Evolutionary conservation across 805 yeast genomes (phyloP).

Genomic region (Ogataea chonburiensis): DNA sequence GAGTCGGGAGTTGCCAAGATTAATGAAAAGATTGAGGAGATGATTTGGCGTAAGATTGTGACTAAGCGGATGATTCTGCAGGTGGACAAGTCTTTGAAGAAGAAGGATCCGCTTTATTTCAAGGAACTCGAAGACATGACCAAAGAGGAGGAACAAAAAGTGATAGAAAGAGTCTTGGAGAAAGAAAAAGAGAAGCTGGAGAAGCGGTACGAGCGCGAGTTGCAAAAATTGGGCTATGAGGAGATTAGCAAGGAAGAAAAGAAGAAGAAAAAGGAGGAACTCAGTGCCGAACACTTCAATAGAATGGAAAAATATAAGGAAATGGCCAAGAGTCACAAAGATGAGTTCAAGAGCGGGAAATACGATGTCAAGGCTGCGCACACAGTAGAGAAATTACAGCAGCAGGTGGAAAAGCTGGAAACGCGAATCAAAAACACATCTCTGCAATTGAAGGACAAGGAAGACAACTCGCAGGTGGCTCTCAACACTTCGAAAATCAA

Average conservation of each 20-base stretch:
- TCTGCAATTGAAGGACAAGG: slow-evolving; percentile 83
- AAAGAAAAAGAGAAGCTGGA: slow-evolving; percentile 63
- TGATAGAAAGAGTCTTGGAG: slow-evolving; percentile 59
- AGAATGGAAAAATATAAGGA: slow-evolving; percentile 57
- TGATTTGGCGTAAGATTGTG: slow-evolving; percentile 81
- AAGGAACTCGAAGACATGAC: slow-evolving; percentile 65
- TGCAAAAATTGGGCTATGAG: slow-evolving; percentile 66
- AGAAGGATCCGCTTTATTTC: slow-evolving; percentile 57
- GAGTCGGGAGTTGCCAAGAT: slow-evolving; percentile 79
- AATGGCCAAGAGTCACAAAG: slow-evolving; percentile 45
- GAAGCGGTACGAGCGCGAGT: slow-evolving; percentile 71
- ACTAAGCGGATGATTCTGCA: slow-evolving; percentile 66
- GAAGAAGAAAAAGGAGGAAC: slow-evolving; percentile 45
- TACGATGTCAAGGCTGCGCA: slow-evolving; percentile 53
- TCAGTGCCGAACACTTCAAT: slow-evolving; percentile 53
- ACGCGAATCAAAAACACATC: slow-evolving; percentile 65
- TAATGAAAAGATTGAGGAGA: slow-evolving; percentile 71
- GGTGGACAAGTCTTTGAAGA: slow-evolving; percentile 52
- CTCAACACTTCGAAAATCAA: slow-evolving; percentile 91
- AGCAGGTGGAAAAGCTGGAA: slow-evolving; percentile 70
- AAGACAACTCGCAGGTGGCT: slow-evolving; percentile 91
- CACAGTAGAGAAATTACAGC: slow-evolving; percentile 66
- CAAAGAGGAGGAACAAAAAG: slow-evolving; percentile 58
- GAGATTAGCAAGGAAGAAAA: slow-evolving; percentile 55
- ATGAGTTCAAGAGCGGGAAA: slow-evolving; percentile 59